Evolutionary conservation across 2,329 filamentous ascomycete species (phyloP).

Genomic region (Diaporthe citri): DNA sequence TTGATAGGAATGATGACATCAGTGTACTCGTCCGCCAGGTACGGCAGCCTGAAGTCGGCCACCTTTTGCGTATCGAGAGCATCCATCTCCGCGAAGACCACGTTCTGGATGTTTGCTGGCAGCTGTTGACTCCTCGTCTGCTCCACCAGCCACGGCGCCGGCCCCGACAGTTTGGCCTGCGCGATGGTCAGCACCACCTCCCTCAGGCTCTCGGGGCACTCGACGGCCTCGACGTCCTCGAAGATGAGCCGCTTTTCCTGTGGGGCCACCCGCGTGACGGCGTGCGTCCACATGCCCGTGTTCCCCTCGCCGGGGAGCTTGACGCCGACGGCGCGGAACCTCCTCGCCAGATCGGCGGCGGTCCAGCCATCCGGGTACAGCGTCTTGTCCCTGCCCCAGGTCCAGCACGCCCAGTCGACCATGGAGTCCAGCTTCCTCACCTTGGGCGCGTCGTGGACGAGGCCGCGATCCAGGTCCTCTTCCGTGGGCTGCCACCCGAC

Average conservation of each 20-base stretch:
- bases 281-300: conserved; percentile 43
- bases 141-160: not conserved
- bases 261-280: conserved; percentile 37
- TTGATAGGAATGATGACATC: conserved; percentile 42
- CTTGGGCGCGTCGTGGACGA: conserved; percentile 74
- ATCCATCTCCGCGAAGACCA: conserved; percentile 38
- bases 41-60: conserved; percentile 33
- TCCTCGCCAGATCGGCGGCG: conserved; percentile 65
- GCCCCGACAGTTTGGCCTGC: conserved; percentile 7
- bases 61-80: not conserved
- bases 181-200: conserved; percentile 24
- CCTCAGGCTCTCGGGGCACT: conserved; percentile 31
- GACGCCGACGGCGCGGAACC: conserved; percentile 65
- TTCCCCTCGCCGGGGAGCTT: conserved; percentile 50
- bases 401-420: conserved; percentile 66
- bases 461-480: conserved; percentile 44
- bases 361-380: conserved; percentile 54
- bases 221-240: conserved; percentile 48
- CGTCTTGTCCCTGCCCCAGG: conserved; percentile 26
- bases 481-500: conserved; percentile 45
- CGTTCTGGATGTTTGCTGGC: conserved; percentile 27
- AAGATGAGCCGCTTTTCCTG: conserved; percentile 56
- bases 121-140: not conserved
- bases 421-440: conserved; percentile 74
- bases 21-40: conserved; percentile 28